Base-by-base conservation (phyloP, 805 yeast species). In the Yarrowia sp. region DNA sequence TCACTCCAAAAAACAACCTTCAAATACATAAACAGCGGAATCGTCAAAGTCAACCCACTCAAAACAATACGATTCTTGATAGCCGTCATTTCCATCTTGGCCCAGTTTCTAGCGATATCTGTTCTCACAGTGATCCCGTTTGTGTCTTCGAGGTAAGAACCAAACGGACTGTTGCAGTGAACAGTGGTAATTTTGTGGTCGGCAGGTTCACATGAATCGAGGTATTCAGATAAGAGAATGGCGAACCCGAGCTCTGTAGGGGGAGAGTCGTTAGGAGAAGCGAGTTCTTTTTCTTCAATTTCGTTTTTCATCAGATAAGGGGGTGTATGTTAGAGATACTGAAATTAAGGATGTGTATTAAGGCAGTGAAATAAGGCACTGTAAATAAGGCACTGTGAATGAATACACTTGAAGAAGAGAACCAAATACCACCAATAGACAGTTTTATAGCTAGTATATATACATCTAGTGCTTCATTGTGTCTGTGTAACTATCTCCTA, bases 71-170 rank as follows among this genome's bases (percentile, higher is more conserved):
- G 18, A 38, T 55, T 55, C 13, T 55, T 55, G 38, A 55, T 39
- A 6, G 61, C 61, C 9, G 45, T 38, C 61, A 55, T 55, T n/a
- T 55, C 61, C 61, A 55, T 55, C 36, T 55, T 55, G 31, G 61
- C 61, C 61, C 61, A 55, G 47, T 31, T 55, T 13, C 61, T 45
- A 7, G 61, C 61, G 11, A 55, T 55, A n/a, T 55, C 61, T 2
- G 61, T 39, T 3, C 61, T 33, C n/a, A 55, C 61, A 10, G 47
- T 41, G 28, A 55, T 55, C 4, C 47, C 47, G 35, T 31, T 55
- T 15, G 41, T 41, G 45, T 41, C 61, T 7, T 55, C 61, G 31
- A 55, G 7, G 3, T 55, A 55, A 28, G 47, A 39, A 1, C 61
- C 61, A 41, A 55, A 55, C n/a, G 47, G 61, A 15, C 38, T 39